A percentile compares a stretch with the other conserved stretches of the same genome.
Conservation (phyloP, 2,329 filamentous ascomycete genomes). For the Phoma sp. region DNA sequence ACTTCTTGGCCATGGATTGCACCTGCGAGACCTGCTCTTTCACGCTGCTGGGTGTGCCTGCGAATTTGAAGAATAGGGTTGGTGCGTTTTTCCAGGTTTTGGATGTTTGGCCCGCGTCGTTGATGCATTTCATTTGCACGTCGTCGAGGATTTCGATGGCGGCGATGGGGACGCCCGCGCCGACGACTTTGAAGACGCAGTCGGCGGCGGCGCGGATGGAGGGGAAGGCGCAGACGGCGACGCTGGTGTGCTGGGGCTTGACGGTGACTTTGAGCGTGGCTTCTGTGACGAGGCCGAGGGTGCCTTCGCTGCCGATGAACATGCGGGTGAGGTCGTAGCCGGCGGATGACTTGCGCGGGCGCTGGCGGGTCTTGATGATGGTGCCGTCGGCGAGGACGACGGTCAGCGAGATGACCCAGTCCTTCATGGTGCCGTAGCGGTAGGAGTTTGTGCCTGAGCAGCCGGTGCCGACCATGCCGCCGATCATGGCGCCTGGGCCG, state of each 20-base stretch:
- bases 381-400: conserved; percentile 92
- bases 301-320: conserved; percentile 91
- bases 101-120: conserved; percentile 68
- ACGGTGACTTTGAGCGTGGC: conserved; percentile 87
- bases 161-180: conserved; percentile 81
- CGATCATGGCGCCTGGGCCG: conserved; percentile 90
- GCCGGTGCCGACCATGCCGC: conserved; percentile 83
- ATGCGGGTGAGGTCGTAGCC: conserved; percentile 91
- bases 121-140: conserved; percentile 82
- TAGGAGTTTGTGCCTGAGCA: conserved; percentile 88
- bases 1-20: conserved; percentile 63
- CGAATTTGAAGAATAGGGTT: conserved; percentile 79
- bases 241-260: conserved; percentile 78
- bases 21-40: conserved; percentile 80
- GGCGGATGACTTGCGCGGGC: conserved; percentile 87
- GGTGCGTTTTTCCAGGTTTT: conserved; percentile 73
- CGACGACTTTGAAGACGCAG: conserved; percentile 82
- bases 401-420: conserved; percentile 88
- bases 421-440: conserved; percentile 91
- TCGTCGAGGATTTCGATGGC: conserved; percentile 95
- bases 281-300: conserved; percentile 88
- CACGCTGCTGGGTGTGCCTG: conserved; percentile 71
- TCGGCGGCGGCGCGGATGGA: conserved; percentile 75
- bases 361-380: conserved; percentile 85
- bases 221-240: conserved; percentile 74